Evolutionary conservation across 2,329 filamentous ascomycete genomes (phyloP), one percentile per base, ranked within the genome.

Genomic region (Exophiala sideris): DNA sequence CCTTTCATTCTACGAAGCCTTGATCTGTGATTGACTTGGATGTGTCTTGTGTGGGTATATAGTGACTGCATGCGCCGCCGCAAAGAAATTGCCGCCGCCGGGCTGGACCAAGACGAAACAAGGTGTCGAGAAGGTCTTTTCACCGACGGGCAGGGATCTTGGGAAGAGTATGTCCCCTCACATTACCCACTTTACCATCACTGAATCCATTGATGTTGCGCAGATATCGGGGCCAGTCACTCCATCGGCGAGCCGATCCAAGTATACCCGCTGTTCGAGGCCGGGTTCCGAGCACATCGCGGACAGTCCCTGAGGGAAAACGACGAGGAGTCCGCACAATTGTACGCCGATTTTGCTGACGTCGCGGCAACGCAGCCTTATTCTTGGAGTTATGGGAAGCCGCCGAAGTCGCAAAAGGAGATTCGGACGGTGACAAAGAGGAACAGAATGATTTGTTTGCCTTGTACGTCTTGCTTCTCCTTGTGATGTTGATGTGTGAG

Each of bases 401-500:
- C 65, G 0, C 67, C 72, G 0, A 73, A 76, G 38, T 76, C 73
- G 0, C 71, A 74, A n/a, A 67, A 79, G 16, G 68, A 66, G 0
- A 86, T 88, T 59, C 76, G 74, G 1, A 79, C 72, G 0, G 71
- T 84, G 1, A 74, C 75, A 0, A 74, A 74, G 63, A 78, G 72
- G 59, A 88, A 87, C 61, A 72, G 85, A 14, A 84, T 87, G 79
- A 87, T 88, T 50, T 87, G 83, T 64, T 80, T 76, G 45, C 85
- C 85, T 11, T 88, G 84, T 86, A 67, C 50, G 78, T 68, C 7
- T 44, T 24, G n/a, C 21, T 32, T 10, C 8, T 32, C 10, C 41
- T 29, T 12, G 2, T 38, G 5, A 5, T 16, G 35, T 16, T 10
- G 5, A 3, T 16, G 3, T 5, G 35, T 10, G 10, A 2, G 3